Base-by-base conservation (phyloP, 768 basidiomycete species). In the Jaapia argillacea region DNA sequence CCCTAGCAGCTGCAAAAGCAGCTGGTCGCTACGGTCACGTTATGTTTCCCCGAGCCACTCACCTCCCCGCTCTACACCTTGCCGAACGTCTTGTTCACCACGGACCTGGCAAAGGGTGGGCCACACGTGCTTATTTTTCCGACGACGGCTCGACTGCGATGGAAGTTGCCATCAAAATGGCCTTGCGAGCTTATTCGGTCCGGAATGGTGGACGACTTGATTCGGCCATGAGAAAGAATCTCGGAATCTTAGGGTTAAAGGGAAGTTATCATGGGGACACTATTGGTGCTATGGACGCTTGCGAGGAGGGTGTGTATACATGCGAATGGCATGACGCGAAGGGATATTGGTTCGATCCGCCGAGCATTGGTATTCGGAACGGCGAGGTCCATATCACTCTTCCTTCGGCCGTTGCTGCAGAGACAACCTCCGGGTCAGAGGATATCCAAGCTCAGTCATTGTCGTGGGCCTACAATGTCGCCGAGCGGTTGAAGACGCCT, bases 141-240 rank as follows among this genome's bases (percentile, higher is more conserved):
- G 94, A 98, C 56, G 85, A 98, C 51, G 94, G 94, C 12, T 89
- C 90, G 18, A 97, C 94, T 0, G 94, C 81, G 5, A 93, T 94
- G 81, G 94, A 97, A 58, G 83, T 94, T n/a, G 94, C 90, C 7
- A 64, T 98, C 46, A 98, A 98, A 62, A 97, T 98, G 94, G 94
- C 90, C 0, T 62, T 97, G 35, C 72, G 92, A 21, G 78, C 82
- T 2, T 83, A 71, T 48, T 64, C 74, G 12, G 50, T 61, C 26
- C 65, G 69, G 16, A 52, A 72, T 12, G 54, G 60, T 14, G 51
- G 56, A 7, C 53, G 56, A 1, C 52, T 75, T 4, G 55, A 62
- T 18, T 54, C 60, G 4, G 28, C 45, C 6, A 67, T 67, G 22
- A 66, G 67, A 49, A 75, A 72, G 47, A 61, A 66, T 21, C 64